A percentile compares a stretch with the other conserved stretches of the same genome.
Conservation (phyloP, 2,329 filamentous ascomycete genomes). For the Epichloe aotearoae region DNA sequence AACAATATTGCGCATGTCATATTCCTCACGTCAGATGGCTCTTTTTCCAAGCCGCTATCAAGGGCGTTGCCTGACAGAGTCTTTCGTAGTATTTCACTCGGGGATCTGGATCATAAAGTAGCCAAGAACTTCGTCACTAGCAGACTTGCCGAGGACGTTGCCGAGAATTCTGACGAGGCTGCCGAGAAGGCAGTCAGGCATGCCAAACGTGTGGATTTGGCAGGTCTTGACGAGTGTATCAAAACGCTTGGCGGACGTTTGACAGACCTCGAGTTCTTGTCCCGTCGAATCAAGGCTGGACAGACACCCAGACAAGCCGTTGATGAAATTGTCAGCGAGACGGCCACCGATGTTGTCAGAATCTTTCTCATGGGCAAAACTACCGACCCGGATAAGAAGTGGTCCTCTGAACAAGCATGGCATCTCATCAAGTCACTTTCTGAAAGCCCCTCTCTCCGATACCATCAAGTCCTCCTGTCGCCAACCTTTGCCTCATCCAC, state of each 20-base stretch:
- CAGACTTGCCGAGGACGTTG: slow-evolving; percentile 47
- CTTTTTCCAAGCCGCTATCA: slow-evolving; percentile 75
- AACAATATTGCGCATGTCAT: slow-evolving; percentile 88
- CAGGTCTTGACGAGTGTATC: slow-evolving; percentile 70
- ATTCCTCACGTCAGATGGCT: slow-evolving; percentile 81
- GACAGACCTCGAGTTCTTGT: slow-evolving; percentile 90
- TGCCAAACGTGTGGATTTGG: slow-evolving; percentile 32
- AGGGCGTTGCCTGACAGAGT: slow-evolving; percentile 84
- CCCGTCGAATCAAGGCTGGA: slow-evolving; percentile 77
- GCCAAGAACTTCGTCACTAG: slow-evolving; percentile 84
- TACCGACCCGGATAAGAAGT: slow-evolving; percentile 40
- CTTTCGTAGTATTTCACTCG: slow-evolving; percentile 73
- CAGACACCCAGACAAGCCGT: slow-evolving; percentile 73
- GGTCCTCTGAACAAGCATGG: slow-evolving; percentile 84
- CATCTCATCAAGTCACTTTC: slow-evolving; percentile 69
- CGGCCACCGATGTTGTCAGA: slow-evolving; percentile 80
- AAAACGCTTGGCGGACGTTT: slow-evolving; percentile 74
- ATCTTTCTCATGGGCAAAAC: slow-evolving; percentile 68
- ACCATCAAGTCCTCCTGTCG: slow-evolving; percentile 73
- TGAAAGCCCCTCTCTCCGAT: slow-evolving; percentile 50
- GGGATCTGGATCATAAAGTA: slow-evolving; percentile 73
- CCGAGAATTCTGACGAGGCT: slow-evolving; percentile 16
- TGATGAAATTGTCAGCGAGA: slow-evolving; percentile 77
- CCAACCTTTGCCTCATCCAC: slow-evolving; percentile 55
- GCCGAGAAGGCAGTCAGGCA: slow-evolving; percentile 7